A percentile compares a stretch with the other conserved stretches of the same genome.
phyloP scores from a whole-genome alignment of 2,329 filamentous ascomycete genomes.

The Diplodia mutila region DNA sequence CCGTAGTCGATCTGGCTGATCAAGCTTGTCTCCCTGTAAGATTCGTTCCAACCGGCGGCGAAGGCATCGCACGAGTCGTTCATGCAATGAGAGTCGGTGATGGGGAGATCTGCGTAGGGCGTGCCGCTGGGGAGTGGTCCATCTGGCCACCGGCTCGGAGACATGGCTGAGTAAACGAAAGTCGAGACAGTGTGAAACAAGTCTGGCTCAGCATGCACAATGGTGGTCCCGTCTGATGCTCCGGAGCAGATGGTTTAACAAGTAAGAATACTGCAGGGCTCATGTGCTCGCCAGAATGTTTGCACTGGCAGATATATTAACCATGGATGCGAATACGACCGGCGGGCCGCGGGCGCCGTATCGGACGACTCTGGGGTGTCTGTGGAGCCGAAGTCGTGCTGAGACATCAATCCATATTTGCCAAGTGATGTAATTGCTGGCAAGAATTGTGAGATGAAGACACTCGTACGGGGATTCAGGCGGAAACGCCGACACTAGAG shows the following conservation, averaged over 20 bases:
- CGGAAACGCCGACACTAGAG: not conserved
- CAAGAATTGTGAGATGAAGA: not conserved
- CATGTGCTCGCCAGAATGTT: not conserved
- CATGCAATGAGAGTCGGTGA: slow-evolving; percentile 29
- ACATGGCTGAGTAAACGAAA: slow-evolving; percentile 20
- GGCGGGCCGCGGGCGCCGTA: not conserved
- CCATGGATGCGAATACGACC: not conserved
- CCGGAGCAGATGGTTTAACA: not conserved
- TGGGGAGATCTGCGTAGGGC: slow-evolving; percentile 27
- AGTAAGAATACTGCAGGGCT: not conserved
- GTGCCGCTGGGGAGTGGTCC: slow-evolving; percentile 24
- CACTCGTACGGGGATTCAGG: not conserved
- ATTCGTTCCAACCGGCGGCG: slow-evolving; percentile 27
- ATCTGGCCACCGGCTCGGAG: slow-evolving; percentile 20
- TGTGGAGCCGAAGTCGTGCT: not conserved
- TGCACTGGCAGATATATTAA: not conserved
- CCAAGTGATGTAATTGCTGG: not conserved
- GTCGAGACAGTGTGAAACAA: not conserved
- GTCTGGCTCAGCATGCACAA: not conserved
- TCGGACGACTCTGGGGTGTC: not conserved
- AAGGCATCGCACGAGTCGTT: slow-evolving; percentile 28
- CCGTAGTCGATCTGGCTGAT: slow-evolving; percentile 28
- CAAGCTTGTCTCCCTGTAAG: slow-evolving; percentile 27
- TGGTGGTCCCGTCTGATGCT: not conserved
- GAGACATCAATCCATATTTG: not conserved